phyloP scores from a whole-genome alignment of 1,284 basidiomycete genomes.

The Fomitiporia mediterranea region DNA sequence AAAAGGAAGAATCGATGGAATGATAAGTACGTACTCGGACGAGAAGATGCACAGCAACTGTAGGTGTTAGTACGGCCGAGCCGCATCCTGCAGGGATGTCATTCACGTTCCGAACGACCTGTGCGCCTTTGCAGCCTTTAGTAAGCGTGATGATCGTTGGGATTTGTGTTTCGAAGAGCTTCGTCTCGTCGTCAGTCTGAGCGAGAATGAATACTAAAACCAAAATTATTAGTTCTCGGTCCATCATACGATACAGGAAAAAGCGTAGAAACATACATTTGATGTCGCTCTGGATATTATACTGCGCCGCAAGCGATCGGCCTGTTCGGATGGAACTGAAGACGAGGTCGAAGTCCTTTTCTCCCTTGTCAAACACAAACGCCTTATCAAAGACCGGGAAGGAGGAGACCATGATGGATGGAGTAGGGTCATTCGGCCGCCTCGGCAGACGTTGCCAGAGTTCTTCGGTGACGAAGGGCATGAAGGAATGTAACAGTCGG shows the following conservation, averaged over 20 bases:
- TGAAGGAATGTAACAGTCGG: slow-evolving; percentile 92
- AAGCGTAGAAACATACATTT: slow-evolving; percentile 1
- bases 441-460: slow-evolving; percentile 95
- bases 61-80: slow-evolving; percentile 72
- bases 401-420: slow-evolving; percentile 85
- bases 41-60: slow-evolving; percentile 75
- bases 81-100: slow-evolving; percentile 89
- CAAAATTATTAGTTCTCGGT: neutral
- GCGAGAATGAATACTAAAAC: slow-evolving; percentile 74
- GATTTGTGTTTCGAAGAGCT: slow-evolving; percentile 67
- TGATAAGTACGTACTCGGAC: slow-evolving; percentile 60
- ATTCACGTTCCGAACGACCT: slow-evolving; percentile 42
- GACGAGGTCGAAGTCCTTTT: slow-evolving; percentile 83
- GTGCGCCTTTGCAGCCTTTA: slow-evolving; percentile 78
- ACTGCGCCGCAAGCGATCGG: slow-evolving; percentile 87
- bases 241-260: neutral
- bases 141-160: slow-evolving; percentile 79
- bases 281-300: slow-evolving; percentile 86
- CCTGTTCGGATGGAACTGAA: slow-evolving; percentile 78
- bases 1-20: neutral
- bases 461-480: slow-evolving; percentile 99
- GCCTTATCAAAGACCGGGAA: slow-evolving; percentile 71
- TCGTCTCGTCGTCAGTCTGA: slow-evolving; percentile 57
- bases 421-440: slow-evolving; percentile 74
- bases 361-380: slow-evolving; percentile 71